Conservation (phyloP, 2,329 filamentous ascomycete species). For the Nemania diffusa region DNA sequence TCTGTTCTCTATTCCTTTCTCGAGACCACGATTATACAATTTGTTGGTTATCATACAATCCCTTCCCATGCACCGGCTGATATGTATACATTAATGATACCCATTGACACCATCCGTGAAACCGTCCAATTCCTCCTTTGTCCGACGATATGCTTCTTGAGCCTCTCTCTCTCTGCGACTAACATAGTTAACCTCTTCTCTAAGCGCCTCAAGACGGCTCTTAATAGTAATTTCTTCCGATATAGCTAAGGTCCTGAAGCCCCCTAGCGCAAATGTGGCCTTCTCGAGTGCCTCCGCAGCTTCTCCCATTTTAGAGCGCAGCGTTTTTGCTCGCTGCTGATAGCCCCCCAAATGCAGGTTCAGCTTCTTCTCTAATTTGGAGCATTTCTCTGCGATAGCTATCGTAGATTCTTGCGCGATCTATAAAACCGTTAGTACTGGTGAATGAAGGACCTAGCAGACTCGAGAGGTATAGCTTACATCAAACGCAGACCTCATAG, state of each 20-base stretch:
- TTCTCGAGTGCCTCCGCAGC: constrained; percentile 79
- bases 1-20: constrained; percentile 20
- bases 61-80: constrained; percentile 13
- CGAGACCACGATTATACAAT: constrained; percentile 32
- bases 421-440: constrained; percentile 52
- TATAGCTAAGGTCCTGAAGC: constrained; percentile 79
- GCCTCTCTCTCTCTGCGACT: constrained; percentile 87
- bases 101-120: constrained; percentile 58
- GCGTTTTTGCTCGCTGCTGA: constrained; percentile 81
- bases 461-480: constrained; percentile 56
- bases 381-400: constrained; percentile 78
- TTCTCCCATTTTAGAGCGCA: constrained; percentile 81
- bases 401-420: constrained; percentile 78
- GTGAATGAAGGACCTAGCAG: not conserved
- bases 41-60: constrained; percentile 32
- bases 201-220: constrained; percentile 76
- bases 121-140: constrained; percentile 79
- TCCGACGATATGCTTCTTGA: constrained; percentile 82
- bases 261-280: constrained; percentile 75
- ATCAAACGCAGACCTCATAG: constrained; percentile 78
- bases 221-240: constrained; percentile 82
- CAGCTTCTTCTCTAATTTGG: constrained; percentile 95
- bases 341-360: constrained; percentile 88
- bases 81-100: constrained; percentile 35
- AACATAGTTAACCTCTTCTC: constrained; percentile 85